Conservation (phyloP, 2,329 filamentous ascomycete species). For the Thermoascus crustaceus region DNA sequence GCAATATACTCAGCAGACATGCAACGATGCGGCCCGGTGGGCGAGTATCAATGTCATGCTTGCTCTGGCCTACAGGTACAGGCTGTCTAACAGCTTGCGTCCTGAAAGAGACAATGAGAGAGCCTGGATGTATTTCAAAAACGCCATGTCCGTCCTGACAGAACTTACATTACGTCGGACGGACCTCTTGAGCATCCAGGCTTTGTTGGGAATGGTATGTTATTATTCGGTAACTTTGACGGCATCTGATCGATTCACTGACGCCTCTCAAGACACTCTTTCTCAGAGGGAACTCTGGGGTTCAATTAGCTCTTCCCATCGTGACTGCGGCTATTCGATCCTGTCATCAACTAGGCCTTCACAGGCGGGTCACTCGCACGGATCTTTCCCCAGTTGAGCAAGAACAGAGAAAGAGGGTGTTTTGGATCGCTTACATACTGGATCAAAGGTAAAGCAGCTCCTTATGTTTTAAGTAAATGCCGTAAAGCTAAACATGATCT, state of each 20-base stretch:
- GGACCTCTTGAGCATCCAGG: slow-evolving; percentile 85
- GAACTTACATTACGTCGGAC: slow-evolving; percentile 90
- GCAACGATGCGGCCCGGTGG: slow-evolving; percentile 93
- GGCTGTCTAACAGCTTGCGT: slow-evolving; percentile 85
- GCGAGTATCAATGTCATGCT: slow-evolving; percentile 85
- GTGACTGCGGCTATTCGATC: slow-evolving; percentile 81
- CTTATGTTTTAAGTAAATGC: background rate
- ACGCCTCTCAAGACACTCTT: slow-evolving; percentile 55
- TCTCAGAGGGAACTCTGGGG: slow-evolving; percentile 87
- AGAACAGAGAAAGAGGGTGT: slow-evolving; percentile 71
- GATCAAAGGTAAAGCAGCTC: slow-evolving; percentile 56
- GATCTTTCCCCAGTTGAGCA: slow-evolving; percentile 82
- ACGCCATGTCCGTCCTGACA: slow-evolving; percentile 82
- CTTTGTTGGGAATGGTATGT: slow-evolving; percentile 70
- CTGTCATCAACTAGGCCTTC: slow-evolving; percentile 84
- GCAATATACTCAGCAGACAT: slow-evolving; percentile 85
- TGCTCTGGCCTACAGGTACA: slow-evolving; percentile 78
- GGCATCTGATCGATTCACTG: slow-evolving; percentile 1
- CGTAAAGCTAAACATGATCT: background rate
- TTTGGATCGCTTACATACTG: slow-evolving; percentile 65
- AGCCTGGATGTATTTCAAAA: slow-evolving; percentile 89
- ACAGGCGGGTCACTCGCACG: slow-evolving; percentile 80
- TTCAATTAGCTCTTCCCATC: slow-evolving; percentile 79
- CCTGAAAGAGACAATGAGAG: slow-evolving; percentile 82
- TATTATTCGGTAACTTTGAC: background rate